Percentiles rank a stretch among this genome's conserved stretches.
phyloP scores from a whole-genome alignment of 768 basidiomycete genomes.

The Scleroderma bovista region DNA sequence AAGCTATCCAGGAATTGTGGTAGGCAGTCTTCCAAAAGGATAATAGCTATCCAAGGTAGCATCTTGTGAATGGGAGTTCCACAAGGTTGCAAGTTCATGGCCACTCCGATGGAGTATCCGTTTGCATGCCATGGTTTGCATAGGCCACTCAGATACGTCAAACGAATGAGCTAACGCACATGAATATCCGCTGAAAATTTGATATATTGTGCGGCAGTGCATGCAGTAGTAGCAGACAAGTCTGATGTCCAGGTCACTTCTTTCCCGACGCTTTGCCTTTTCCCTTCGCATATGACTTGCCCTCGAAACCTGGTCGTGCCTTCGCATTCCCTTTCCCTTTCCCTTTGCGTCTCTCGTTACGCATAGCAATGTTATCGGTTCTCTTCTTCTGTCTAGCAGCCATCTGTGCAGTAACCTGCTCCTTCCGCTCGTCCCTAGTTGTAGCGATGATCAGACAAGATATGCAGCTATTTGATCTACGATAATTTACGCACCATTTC shows the following conservation, averaged over 20 bases:
- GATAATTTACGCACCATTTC: conserved; percentile 59
- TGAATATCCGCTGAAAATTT: no score
- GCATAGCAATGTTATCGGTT: conserved; percentile 81
- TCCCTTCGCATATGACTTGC: conserved; percentile 67
- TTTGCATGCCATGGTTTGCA: no score
- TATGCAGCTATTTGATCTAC: neutral
- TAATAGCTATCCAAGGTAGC: no score
- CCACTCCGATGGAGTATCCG: no score
- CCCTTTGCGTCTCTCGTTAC: conserved; percentile 66
- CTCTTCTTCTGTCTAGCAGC: conserved; percentile 89
- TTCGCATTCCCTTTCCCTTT: conserved; percentile 49
- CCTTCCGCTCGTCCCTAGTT: conserved; percentile 83
- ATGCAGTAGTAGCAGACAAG: no score
- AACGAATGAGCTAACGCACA: no score
- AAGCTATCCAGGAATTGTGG: no score
- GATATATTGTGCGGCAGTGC: no score
- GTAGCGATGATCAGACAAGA: conserved; percentile 1
- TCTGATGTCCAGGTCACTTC: conserved; percentile 11
- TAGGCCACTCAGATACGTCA: no score
- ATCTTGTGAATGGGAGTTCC: no score
- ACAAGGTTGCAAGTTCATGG: no score
- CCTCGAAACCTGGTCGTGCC: conserved; percentile 83
- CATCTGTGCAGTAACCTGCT: conserved; percentile 65
- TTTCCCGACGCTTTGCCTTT: conserved; percentile 28
- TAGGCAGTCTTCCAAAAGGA: no score